Evolutionary conservation across 2,329 filamentous ascomycete genomes (phyloP), one percentile per base, ranked within the genome.

Genomic region (Trichoderma atroviride): DNA sequence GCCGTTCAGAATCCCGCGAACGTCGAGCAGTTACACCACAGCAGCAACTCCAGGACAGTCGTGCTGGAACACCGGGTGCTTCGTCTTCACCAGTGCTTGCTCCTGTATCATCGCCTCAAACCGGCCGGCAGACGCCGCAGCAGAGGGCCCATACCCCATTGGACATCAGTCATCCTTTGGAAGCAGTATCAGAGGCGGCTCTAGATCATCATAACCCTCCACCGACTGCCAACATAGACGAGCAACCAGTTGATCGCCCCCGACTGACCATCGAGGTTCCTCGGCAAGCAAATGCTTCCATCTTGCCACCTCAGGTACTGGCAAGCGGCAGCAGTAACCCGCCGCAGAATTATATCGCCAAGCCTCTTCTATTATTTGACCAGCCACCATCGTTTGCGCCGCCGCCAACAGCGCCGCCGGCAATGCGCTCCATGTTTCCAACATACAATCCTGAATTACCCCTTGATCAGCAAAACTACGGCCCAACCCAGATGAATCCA

Each of bases 371-470:
- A 85, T 4, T 75, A 75, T 60, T 60, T 31, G 80, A 82, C 29
- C 77, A 79, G 10, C 57, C 77, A 1, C 70, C 75, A 5, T 73
- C 75, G 27, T 71, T 77, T 56, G 76, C 76, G 62, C 77, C 72
- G 70, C 75, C 76, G 0, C 85, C 73, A 70, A 73, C 78, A 0
- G 84, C 72, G 70, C 75, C 76, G 0, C 85, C 73, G 70, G 74
- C 78, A 0, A 84, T 92, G 74, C 86, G 87, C 37, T 94, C 91
- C 29, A 93, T 94, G 74, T 94, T 94, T 74, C 92, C 92, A 9
- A 85, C 86, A 35, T 94, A 93, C 76, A 89, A 94, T 74, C 89
- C 88, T 3, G 85, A 85, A 1, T 76, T 92, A 29, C 83, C 91
- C 5, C 84, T 93, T 3, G 84, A 88, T 68, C 87, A 88, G 69